phyloP scores from a whole-genome alignment of 352 stramenopile species.

The Phytophthora pseudosyringae region DNA sequence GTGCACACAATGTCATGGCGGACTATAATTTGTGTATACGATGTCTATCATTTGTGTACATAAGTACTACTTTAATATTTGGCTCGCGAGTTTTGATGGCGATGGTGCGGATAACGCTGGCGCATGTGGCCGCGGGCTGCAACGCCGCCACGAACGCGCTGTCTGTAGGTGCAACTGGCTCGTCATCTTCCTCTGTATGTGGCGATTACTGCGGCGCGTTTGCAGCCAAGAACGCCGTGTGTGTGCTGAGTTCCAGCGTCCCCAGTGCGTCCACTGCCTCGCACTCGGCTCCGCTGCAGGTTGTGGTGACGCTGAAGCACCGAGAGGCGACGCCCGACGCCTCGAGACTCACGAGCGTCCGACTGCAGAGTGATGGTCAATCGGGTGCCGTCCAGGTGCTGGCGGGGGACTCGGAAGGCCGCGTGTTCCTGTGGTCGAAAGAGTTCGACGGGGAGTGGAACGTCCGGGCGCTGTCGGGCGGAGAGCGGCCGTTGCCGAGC shows the following conservation, averaged over 20 bases:
- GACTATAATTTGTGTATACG: conserved; percentile 9
- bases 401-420: conserved; percentile 65
- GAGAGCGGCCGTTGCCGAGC: conserved; percentile 16
- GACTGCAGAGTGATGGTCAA: conserved; percentile 26
- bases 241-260: conserved; percentile 33
- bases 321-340: conserved; percentile 24
- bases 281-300: conserved; percentile 21
- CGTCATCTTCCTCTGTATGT: background rate
- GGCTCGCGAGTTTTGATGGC: conserved; percentile 4
- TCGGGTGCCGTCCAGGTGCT: conserved; percentile 37
- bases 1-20: background rate
- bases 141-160: conserved; percentile 65
- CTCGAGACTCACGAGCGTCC: conserved; percentile 58
- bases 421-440: conserved; percentile 62
- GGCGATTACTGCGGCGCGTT: conserved; percentile 41
- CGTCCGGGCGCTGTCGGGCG: conserved; percentile 21
- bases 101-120: conserved; percentile 32
- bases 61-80: too few species aligned
- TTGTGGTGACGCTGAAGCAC: conserved; percentile 59
- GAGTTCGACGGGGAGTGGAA: conserved; percentile 14
- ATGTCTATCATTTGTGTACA: too few species aligned
- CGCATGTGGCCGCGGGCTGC: conserved; percentile 60
- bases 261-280: conserved; percentile 2
- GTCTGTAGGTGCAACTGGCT: conserved; percentile 21
- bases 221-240: conserved; percentile 56